Percentiles rank a stretch among this genome's conserved stretches.
Evolutionary conservation across 805 yeast species (phyloP).

Genomic region (Helenozyma baotianmanensis): DNA sequence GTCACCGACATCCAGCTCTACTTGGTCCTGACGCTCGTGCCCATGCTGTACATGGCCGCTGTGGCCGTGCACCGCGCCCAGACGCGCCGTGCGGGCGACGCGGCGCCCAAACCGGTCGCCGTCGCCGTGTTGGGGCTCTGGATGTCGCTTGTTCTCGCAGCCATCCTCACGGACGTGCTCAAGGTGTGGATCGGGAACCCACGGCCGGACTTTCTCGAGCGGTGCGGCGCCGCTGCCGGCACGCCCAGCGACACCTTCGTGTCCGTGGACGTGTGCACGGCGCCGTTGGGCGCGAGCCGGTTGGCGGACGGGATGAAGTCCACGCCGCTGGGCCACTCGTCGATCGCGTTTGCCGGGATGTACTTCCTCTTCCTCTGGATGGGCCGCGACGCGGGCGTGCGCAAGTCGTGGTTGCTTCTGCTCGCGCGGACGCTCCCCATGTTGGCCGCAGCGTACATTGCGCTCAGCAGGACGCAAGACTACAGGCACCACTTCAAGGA

Average conservation of each 20-base stretch:
- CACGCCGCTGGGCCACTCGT: slow-evolving; percentile 56
- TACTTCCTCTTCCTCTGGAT: slow-evolving; percentile 39
- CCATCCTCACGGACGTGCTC: slow-evolving; percentile 21
- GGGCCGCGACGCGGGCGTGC: no score
- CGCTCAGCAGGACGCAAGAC: slow-evolving; percentile 25
- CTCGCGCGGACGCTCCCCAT: slow-evolving; percentile 15
- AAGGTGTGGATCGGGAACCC: slow-evolving; percentile 30
- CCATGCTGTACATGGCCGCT: slow-evolving; percentile 18
- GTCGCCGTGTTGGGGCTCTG: slow-evolving; percentile 4
- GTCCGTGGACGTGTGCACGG: slow-evolving; percentile 20
- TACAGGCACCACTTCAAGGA: slow-evolving; percentile 32
- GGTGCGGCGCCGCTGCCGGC: slow-evolving; percentile 11
- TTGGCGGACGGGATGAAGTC: slow-evolving; percentile 51
- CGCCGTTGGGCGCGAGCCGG: slow-evolving; percentile 19
- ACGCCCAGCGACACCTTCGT: slow-evolving; percentile 15
- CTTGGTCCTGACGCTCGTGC: slow-evolving; percentile 22
- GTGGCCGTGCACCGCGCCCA: slow-evolving; percentile 4
- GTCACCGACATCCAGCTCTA: slow-evolving; percentile 30
- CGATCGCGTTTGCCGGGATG: slow-evolving; percentile 46
- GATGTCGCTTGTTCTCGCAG: slow-evolving; percentile 4
- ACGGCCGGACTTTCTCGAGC: slow-evolving; percentile 16
- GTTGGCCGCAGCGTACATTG: slow-evolving; percentile 21
- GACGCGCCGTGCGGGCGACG: neutral
- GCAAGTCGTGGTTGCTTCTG: slow-evolving; percentile 30
- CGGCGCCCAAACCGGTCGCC: neutral